Evolutionary conservation across 257 asterid genomes (phyloP), one percentile per base, ranked within the genome.

Genomic region (Capsicum chinense): DNA sequence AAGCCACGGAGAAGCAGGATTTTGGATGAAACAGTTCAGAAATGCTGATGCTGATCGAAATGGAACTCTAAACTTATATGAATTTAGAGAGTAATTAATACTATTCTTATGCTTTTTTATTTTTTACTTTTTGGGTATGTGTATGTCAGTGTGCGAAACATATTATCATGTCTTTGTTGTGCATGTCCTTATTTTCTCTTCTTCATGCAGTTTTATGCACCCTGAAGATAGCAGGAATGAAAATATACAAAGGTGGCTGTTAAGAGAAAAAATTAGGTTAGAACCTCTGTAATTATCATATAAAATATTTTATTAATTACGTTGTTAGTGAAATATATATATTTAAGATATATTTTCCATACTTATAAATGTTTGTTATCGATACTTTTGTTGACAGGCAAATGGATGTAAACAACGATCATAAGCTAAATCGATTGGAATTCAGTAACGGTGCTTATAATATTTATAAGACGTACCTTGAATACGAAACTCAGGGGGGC

Each of bases 21-120:
- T 90, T 90, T 89, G 89, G 89, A 79, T 86, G 90, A 81, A 80
- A 87, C 92, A 89, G 73, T 89, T 87, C 44, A 84, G 13, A 79
- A 87, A 87, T 80, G 88, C 92, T 26, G 90, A 89, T 63, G 74
- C 44, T 59, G 92, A 89, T 87, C 79, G 70, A 63, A 89, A 58
- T 54, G 90, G 87, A 56, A 69, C 85, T 78, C 92, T 89, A 85
- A 86, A 84, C 74, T 69, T 87, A 66, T 82, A 86, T 58, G 92
- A 89, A 84, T 84, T 84, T 39, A 88, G 90, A 86, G 89, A 89
- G 92, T 89, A 89, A 79, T 57, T 33, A 11, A 47, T 21, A 33
- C 6, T 12, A 33, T 39, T 37, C 37, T 21, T 56, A 47, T 17
- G 0, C 7, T 44, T 3, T 1, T 12, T 48, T 0, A 14, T 3